Conservation (phyloP, 140 eudicot species). For the Senecio squalidus region DNA sequence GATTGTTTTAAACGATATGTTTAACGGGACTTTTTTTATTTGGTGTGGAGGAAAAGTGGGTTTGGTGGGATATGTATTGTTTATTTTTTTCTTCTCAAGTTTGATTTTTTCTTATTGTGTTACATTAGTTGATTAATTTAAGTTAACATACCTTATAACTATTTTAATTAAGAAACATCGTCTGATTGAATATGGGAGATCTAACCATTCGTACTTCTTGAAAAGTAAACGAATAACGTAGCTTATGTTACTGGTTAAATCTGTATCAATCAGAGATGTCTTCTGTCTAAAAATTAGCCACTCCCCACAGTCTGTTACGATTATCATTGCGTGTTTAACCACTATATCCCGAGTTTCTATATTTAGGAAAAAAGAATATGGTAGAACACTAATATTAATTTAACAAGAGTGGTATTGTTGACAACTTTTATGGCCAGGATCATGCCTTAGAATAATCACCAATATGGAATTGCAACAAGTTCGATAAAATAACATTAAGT, state of each 20-base stretch:
- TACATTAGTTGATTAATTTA: neutral
- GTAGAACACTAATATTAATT: neutral
- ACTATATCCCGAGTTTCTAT: too few relatives aligned
- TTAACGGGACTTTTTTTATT: neutral
- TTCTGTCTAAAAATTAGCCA: too few relatives aligned
- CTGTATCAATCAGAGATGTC: too few relatives aligned
- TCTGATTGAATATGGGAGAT: too few relatives aligned
- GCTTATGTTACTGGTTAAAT: too few relatives aligned
- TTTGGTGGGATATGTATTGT: neutral
- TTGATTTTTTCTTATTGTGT: neutral
- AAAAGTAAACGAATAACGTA: too few relatives aligned
- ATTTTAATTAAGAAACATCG: neutral
- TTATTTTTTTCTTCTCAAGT: neutral
- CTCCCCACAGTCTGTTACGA: too few relatives aligned
- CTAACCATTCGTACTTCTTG: too few relatives aligned
- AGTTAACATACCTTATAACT: neutral
- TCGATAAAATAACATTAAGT: neutral
- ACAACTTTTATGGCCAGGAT: constrained; percentile 9
- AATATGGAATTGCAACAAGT: neutral
- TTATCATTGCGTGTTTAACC: too few relatives aligned
- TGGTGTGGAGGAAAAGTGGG: neutral
- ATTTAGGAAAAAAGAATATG: too few relatives aligned
- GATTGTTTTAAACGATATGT: neutral
- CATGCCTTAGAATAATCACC: neutral
- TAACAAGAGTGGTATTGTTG: neutral